Evolutionary conservation across 2,329 filamentous ascomycete genomes (phyloP).

Genomic region (Pseudonectria buxi): DNA sequence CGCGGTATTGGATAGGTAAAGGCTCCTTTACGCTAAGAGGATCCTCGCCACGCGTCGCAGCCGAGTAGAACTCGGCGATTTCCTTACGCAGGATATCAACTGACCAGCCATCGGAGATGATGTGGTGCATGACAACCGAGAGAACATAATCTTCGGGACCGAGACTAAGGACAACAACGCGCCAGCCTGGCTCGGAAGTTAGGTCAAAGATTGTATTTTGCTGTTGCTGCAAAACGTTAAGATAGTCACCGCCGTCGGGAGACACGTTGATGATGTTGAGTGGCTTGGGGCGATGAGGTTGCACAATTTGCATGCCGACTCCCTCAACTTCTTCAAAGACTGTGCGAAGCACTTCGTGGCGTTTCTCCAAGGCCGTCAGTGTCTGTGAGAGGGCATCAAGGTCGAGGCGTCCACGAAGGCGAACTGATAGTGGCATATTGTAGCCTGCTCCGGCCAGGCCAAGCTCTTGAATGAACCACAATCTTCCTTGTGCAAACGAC

Average conservation of each 20-base stretch:
- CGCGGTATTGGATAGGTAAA: conserved; percentile 16
- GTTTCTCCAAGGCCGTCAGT: conserved; percentile 6
- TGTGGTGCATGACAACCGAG: conserved; percentile 10
- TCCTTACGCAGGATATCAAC: conserved; percentile 9
- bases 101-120: conserved; percentile 12
- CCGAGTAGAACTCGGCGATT: conserved; percentile 2
- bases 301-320: conserved; percentile 2
- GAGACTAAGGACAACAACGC: conserved; percentile 5
- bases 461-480: conserved; percentile 11
- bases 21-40: conserved; percentile 5
- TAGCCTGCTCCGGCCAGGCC: conserved; percentile 4
- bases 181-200: conserved; percentile 6
- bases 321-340: conserved; percentile 4
- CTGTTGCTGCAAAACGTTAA: background rate
- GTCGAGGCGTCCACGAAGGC: conserved; percentile 3
- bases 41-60: conserved; percentile 1
- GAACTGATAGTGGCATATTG: conserved; percentile 4
- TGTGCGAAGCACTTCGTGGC: conserved; percentile 9
- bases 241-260: background rate
- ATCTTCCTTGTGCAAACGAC: conserved; percentile 8
- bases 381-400: conserved; percentile 2
- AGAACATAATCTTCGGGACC: conserved; percentile 5
- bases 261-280: conserved; percentile 1
- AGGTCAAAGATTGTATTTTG: conserved; percentile 7
- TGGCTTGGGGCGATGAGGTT: background rate